These are phyloP conservation scores for Ceratocystis cubensis DNA, from an alignment of 2,329 filamentous ascomycete species.

Conservation along the genomic window DNA sequence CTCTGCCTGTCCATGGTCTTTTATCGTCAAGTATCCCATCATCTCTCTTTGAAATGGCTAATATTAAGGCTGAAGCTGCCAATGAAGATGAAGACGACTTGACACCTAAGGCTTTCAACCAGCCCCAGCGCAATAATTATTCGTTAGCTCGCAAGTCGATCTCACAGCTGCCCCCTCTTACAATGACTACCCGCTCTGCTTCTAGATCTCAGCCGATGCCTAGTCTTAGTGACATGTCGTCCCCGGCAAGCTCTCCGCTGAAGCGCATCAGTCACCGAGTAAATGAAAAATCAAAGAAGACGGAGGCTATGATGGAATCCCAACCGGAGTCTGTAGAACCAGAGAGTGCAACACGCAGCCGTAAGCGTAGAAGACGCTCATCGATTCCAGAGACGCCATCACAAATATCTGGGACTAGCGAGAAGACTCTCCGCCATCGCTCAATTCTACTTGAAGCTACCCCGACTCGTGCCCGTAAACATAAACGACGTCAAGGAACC, in stretches of 20 bases:
- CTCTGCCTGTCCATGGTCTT: neutral
- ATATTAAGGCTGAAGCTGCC: neutral
- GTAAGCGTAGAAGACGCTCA: neutral
- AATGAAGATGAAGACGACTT: neutral
- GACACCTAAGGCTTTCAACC: neutral
- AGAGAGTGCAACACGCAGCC: neutral
- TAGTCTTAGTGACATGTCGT: constrained; percentile 4
- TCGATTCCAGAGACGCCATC: neutral
- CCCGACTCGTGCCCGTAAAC: constrained; percentile 9
- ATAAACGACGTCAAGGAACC: neutral
- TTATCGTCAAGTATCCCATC: constrained; percentile 7
- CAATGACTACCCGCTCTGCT: constrained; percentile 18
- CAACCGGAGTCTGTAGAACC: neutral
- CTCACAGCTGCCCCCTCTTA: constrained; percentile 13
- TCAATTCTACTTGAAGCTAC: constrained; percentile 4
- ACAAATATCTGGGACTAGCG: neutral
- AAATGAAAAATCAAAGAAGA: neutral
- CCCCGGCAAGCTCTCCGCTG: constrained; percentile 10
- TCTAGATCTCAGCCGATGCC: constrained; percentile 2
- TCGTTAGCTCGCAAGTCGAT: constrained; percentile 8
- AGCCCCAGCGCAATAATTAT: neutral
- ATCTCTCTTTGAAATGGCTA: constrained; percentile 11
- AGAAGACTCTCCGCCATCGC: neutral
- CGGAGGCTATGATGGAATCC: neutral
- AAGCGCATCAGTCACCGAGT: constrained; percentile 10